These are phyloP conservation scores for Phytophthora boehmeriae DNA, from an alignment of 352 stramenopile genomes.

Conservation along the genomic window DNA sequence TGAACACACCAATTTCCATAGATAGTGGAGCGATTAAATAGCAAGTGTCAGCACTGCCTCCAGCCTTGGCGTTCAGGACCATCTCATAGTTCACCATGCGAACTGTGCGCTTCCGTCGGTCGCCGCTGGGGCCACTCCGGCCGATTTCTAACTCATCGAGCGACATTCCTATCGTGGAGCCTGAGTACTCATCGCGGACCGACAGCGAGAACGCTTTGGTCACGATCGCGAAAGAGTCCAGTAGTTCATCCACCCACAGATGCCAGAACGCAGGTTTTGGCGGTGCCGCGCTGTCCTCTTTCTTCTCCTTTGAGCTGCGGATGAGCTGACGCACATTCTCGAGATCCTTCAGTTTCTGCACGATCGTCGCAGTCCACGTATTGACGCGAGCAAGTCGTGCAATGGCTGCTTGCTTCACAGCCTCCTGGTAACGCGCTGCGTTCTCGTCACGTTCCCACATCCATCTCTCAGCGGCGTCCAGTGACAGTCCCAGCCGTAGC, in stretches of 20 bases:
- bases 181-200: conserved; percentile 67
- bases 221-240: conserved; percentile 74
- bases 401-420: conserved; percentile 57
- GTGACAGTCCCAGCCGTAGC: conserved; percentile 54
- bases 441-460: conserved; percentile 78
- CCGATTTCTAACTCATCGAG: conserved; percentile 71
- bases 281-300: conserved; percentile 15
- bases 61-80: conserved; percentile 59
- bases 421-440: conserved; percentile 51
- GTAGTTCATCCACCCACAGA: conserved; percentile 56
- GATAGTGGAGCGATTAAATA: conserved; percentile 58
- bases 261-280: conserved; percentile 63
- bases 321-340: conserved; percentile 36
- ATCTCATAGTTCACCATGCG: conserved; percentile 70
- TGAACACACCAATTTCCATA: conserved; percentile 62
- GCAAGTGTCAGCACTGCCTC: conserved; percentile 38
- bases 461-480: conserved; percentile 80
- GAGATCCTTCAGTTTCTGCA: conserved; percentile 73
- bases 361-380: conserved; percentile 57
- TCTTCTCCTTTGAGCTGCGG: conserved; percentile 33
- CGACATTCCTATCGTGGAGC: conserved; percentile 54
- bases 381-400: conserved; percentile 57
- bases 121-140: conserved; percentile 31
- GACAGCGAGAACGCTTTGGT: conserved; percentile 55
- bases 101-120: conserved; percentile 52